Base-by-base conservation (phyloP, 148 eudicot genomes). In the Rhododendron molle region DNA sequence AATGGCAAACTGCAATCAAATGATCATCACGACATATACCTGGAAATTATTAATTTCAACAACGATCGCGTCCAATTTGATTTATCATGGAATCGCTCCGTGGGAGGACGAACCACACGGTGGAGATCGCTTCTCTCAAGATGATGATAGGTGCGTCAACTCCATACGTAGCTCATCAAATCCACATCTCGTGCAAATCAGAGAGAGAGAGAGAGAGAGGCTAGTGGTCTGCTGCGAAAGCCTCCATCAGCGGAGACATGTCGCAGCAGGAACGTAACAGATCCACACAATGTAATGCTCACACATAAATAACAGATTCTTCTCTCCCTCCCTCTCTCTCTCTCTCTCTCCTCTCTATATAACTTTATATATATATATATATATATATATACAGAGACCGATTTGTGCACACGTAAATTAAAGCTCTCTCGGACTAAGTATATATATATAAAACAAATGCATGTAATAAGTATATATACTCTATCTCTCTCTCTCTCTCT, bases 211-310 rank as follows among this genome's bases (percentile, higher is more conserved):
- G 32, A 50, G 44, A 54, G 71, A 18, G 44, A 21, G 32, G 1
- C 46, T 52, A 28, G 67, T 34, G 8, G 43, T 81, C 46, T 34
- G 83, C 83, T 54, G 83, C 69, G 83, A 54, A 54, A 54, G 69
- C 83, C 60, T 46, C 67, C 5, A 81, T 8, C 67, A 34, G 36
- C 21, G 46, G 83, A 81, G 69, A 34, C 62, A 18, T 52, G 28
- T 54, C 69, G 83, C 83, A 54, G 69, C 83, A 81, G 83, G 34
- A 81, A 54, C 43, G 14, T 52, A 52, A 78, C 26, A 52, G 83
- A 52, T 81, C 83, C 44, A 81, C 67, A 34, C 67, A 54, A 54
- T 81, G 65, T 38, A 16, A 32, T 71, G 76, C 76, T 32, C 76
- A 71, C 38, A 26, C 6, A 21, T 62, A 62, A 69, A 30, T 1